Base-by-base conservation (phyloP, 345 rosid species). In the Eucalyptus microcorys region DNA sequence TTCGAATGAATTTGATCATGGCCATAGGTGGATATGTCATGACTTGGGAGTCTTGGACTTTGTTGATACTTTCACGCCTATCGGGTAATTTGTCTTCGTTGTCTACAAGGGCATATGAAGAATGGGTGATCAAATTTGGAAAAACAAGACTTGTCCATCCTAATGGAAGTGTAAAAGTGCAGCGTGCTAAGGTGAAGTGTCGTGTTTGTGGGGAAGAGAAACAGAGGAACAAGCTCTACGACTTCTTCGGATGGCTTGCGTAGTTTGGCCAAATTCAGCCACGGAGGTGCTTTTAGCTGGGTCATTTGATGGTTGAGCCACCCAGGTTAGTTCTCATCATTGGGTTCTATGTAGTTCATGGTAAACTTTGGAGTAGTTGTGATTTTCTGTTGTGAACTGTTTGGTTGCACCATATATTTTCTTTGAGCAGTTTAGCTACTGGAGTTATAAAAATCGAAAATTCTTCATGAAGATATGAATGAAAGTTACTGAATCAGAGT, bases 261-360 rank as follows among this genome's bases (percentile, higher is more conserved):
- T 98, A 90, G 95, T 95, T 85, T 98, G 98, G 98, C 97, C 97
- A 89, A 96, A 94, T 93, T 91, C 94, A 52, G 98, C 99, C 87
- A 91, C 95, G 49, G 97, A 95, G 92, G 98, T 98, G 89, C 92
- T 97, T 85, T 88, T 97, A 66, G 92, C 95, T 53, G 98, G 99
- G 87, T 97, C 99, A 21, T 98, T 94, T 91, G 99, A 98, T 76
- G 97, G 99, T 61, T 98, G 99, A 98, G 90, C 95, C 34, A 91
- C 97, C 49, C 92, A 96, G 97, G 99, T 97, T 88, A 87, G 96
- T 89, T 89, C 87, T 76, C 40, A 30, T 53, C 15, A 4, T 76
- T 76, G 83, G 22, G 27, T 37, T 76, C 27, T 37, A 76, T 11
- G 8, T 76, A 40, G 24, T 76, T 76, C 27, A 76, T 3, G 15